phyloP scores from a whole-genome alignment of 1,139 yeast genomes.

The Geotrichum reessii region DNA sequence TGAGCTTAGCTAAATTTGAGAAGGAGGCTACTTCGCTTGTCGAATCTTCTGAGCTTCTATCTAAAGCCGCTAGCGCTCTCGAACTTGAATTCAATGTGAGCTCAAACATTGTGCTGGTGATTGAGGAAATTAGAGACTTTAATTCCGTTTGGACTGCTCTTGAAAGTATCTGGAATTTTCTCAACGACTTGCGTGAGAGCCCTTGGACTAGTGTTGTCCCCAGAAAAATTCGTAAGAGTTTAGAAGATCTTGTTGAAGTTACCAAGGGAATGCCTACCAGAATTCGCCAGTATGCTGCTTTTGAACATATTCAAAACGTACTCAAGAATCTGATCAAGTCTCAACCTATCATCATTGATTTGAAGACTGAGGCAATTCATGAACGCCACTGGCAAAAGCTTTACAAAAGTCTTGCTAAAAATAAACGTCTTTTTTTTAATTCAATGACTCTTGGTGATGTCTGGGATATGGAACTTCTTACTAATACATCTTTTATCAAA shows the following conservation, averaged over 20 bases:
- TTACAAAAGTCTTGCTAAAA: conserved; percentile 34
- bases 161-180: conserved; percentile 49
- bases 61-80: conserved; percentile 43
- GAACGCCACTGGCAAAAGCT: conserved; percentile 68
- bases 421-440: conserved; percentile 26
- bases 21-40: conserved; percentile 28
- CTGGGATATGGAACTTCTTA: conserved; percentile 49
- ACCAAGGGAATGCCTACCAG: conserved; percentile 54
- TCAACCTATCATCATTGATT: conserved; percentile 42
- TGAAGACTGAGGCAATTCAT: conserved; percentile 55
- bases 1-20: conserved; percentile 44
- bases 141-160: conserved; percentile 63
- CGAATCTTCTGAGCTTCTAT: conserved; percentile 33
- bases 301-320: conserved; percentile 50
- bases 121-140: conserved; percentile 54
- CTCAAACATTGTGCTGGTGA: conserved; percentile 34
- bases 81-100: conserved; percentile 37
- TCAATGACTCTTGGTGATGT: conserved; percentile 51
- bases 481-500: conserved; percentile 46
- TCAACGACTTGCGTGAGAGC: conserved; percentile 42
- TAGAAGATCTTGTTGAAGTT: conserved; percentile 48
- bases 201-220: conserved; percentile 53
- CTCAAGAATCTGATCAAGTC: conserved; percentile 43
- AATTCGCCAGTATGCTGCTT: conserved; percentile 65
- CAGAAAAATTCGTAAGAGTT: conserved; percentile 43